phyloP scores from a whole-genome alignment of 1,139 yeast species.

The Schizosaccharomyces versatilis region DNA sequence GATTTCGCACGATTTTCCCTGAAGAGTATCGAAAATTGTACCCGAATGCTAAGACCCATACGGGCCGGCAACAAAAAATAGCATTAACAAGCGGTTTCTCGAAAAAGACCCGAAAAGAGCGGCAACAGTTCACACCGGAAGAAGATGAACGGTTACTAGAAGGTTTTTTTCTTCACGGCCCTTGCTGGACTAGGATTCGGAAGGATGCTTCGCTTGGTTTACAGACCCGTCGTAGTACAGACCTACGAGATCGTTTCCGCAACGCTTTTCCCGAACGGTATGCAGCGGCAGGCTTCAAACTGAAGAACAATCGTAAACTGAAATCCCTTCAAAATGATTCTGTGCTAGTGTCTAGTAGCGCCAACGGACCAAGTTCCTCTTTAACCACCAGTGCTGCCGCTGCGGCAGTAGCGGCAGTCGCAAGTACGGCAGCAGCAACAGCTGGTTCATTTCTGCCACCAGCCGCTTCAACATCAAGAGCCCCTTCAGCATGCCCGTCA shows the following conservation, averaged over 20 bases:
- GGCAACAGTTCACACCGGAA: slow-evolving; percentile 32
- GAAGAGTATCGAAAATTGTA: slow-evolving; percentile 25
- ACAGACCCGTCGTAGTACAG: slow-evolving; percentile 23
- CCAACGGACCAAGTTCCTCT: not conserved
- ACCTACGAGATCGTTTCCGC: slow-evolving; percentile 25
- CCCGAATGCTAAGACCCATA: slow-evolving; percentile 26
- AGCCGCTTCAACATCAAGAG: no score
- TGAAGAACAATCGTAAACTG: not conserved
- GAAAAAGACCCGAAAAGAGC: slow-evolving; percentile 25
- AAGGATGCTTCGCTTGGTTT: slow-evolving; percentile 22
- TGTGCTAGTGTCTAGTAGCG: not conserved
- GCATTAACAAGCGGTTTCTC: slow-evolving; percentile 11
- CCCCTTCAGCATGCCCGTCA: no score
- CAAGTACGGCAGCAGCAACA: not conserved
- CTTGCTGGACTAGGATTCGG: slow-evolving; percentile 72
- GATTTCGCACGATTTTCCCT: slow-evolving; percentile 25
- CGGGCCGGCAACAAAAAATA: slow-evolving; percentile 14
- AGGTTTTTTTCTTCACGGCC: slow-evolving; percentile 47
- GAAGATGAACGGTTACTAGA: slow-evolving; percentile 52
- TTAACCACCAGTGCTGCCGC: not conserved
- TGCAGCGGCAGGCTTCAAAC: slow-evolving; percentile 25
- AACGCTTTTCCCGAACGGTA: slow-evolving; percentile 26
- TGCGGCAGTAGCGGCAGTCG: not conserved
- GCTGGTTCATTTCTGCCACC: no score
- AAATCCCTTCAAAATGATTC: not conserved